phyloP scores from a whole-genome alignment of 495 filamentous ascomycete species.

The Trichoderma gamsii region DNA sequence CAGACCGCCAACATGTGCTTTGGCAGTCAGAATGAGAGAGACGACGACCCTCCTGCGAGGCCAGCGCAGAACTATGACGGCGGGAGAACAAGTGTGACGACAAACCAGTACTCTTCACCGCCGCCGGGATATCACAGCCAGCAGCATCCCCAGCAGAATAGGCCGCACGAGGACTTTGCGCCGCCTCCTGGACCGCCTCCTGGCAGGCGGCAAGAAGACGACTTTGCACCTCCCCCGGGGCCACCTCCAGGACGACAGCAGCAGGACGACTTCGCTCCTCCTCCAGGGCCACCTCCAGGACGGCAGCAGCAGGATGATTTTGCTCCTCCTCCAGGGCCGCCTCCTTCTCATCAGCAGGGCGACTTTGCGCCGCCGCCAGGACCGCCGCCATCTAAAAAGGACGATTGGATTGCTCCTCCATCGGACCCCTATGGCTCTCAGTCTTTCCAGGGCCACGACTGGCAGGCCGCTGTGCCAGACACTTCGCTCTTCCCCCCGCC shows the following conservation, averaged over 20 bases:
- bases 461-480: constrained; percentile 72
- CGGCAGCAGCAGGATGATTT: constrained; percentile 27
- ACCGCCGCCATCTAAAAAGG: constrained; percentile 29
- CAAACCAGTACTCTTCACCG: constrained; percentile 22
- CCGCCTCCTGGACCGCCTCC: constrained; percentile 35
- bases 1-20: constrained; percentile 36
- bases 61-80: constrained; percentile 22
- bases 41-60: constrained; percentile 27
- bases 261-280: constrained; percentile 19
- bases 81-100: neutral
- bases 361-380: constrained; percentile 28
- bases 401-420: constrained; percentile 32
- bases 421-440: constrained; percentile 33
- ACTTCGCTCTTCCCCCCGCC: constrained; percentile 77
- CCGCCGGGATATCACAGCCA: constrained; percentile 31
- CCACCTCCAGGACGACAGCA: constrained; percentile 31
- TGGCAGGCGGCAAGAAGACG: too few relatives aligned
- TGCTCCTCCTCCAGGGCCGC: constrained; percentile 34
- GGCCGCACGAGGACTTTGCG: constrained; percentile 22
- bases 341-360: constrained; percentile 27
- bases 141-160: neutral
- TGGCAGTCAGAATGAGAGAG: constrained; percentile 31
- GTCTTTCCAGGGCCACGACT: constrained; percentile 58
- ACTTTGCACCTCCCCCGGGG: constrained; percentile 25
- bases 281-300: constrained; percentile 32